Evolutionary conservation across 1,284 basidiomycete species (phyloP).

Genomic region (Entoloma clypeatum): DNA sequence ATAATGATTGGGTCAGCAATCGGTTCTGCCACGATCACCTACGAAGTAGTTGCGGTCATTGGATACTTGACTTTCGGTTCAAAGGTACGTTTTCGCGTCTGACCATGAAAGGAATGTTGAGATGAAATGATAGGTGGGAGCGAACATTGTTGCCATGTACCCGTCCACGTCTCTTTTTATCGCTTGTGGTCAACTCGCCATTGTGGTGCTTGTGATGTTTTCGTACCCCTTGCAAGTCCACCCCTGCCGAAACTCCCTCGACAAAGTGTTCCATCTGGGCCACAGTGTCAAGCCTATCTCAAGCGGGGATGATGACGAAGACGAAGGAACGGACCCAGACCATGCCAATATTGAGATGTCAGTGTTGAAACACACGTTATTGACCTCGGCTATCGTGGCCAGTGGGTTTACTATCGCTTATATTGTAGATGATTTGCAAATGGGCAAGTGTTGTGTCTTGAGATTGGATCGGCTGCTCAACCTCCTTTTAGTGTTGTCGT

Average conservation of each 20-base stretch:
- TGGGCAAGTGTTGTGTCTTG: slow-evolving; percentile 54
- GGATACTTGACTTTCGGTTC: slow-evolving; percentile 97
- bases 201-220: slow-evolving; percentile 86
- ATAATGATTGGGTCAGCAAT: slow-evolving; percentile 85
- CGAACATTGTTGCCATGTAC: slow-evolving; percentile 95
- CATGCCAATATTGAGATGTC: slow-evolving; percentile 65
- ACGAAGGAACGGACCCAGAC: slow-evolving; percentile 40
- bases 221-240: slow-evolving; percentile 93
- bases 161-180: slow-evolving; percentile 92
- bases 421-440: slow-evolving; percentile 77
- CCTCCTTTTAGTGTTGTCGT: slow-evolving; percentile 71
- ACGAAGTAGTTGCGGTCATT: slow-evolving; percentile 81
- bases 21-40: slow-evolving; percentile 72
- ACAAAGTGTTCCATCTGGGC: slow-evolving; percentile 75
- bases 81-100: slow-evolving; percentile 41
- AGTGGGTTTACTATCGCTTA: slow-evolving; percentile 77
- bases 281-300: slow-evolving; percentile 25
- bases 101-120: not conserved
- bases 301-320: slow-evolving; percentile 41
- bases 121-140: slow-evolving; percentile 58
- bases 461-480: not conserved
- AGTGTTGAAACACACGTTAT: slow-evolving; percentile 63
- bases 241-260: slow-evolving; percentile 89
- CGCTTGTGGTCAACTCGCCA: slow-evolving; percentile 89
- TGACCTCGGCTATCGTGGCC: slow-evolving; percentile 73